Base-by-base conservation (phyloP, 2,329 filamentous ascomycete species). In the Colletotrichum tropicicola region DNA sequence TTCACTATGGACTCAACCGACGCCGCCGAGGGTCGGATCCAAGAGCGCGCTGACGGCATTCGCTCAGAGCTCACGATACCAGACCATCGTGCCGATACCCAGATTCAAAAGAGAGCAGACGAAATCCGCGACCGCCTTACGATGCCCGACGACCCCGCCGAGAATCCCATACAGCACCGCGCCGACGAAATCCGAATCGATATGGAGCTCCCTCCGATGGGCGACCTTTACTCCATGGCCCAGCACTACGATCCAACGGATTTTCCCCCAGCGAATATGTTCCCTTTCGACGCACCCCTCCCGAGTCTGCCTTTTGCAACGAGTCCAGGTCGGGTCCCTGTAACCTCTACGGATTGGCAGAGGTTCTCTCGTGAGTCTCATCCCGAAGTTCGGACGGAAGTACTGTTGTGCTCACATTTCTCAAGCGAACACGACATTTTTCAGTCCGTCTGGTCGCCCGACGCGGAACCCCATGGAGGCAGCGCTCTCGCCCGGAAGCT, bases 381-480 rank as follows among this genome's bases (percentile, higher is more conserved):
- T 30, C 32, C 32, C 32, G 6, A 21, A 5, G 15, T 49, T 13
- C 35, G 5, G 13, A 19, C 3, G 21, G 1, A 23, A 6, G 4
- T 4, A 5, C 5, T 10, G 15, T 15, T 8, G 35, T 39, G 8
- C 30, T 25, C 49, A 15, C 32, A 6, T 2, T 8, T 15, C 9
- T 0, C 5, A 27, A 64, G 60, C 55, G 15, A 32, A 6, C 9
- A 25, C 28, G 5, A 39, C 48, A 3, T 8, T 7, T 4, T 43
- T 27, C n/a, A 60, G 56, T 21, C 56, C 56, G 4, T 48, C 30
- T n/a, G 56, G 56, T 6, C 39, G 48, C n/a, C 56, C 60, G 27
- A 35, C 44, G 41, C 39, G 48, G 21, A 64, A 60, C 28, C 60
- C 56, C 1, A 64, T 60, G 56, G n/a, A 41, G n/a, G 32, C 32